These are phyloP conservation scores for Pseudogymnoascus destructans DNA, from an alignment of 2,329 filamentous ascomycete genomes.

Conservation along the genomic window DNA sequence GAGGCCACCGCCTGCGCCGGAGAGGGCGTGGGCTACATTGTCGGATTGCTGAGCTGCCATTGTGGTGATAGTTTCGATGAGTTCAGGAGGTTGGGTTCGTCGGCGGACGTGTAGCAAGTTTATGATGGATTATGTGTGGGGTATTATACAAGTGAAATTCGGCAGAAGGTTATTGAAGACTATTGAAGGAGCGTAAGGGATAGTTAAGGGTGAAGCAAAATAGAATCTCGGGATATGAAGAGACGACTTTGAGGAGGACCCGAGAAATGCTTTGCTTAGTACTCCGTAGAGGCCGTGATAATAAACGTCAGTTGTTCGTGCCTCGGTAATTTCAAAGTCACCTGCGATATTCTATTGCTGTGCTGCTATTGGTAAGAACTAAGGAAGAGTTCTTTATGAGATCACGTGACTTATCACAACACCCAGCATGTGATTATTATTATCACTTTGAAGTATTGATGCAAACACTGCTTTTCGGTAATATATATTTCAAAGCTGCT, in stretches of 20 bases:
- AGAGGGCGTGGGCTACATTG: slow-evolving; percentile 91
- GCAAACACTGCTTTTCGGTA: neutral
- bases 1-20: slow-evolving; percentile 84
- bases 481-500: neutral
- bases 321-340: slow-evolving; percentile 5
- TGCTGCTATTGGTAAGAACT: neutral
- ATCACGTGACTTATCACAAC: too few relatives aligned
- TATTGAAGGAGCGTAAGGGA: neutral
- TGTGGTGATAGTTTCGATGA: neutral
- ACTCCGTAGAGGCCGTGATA: neutral
- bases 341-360: neutral
- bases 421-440: slow-evolving; percentile 1
- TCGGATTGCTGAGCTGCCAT: slow-evolving; percentile 54
- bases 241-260: neutral
- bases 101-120: neutral
- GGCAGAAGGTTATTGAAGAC: neutral
- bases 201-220: neutral
- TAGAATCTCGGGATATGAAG: slow-evolving; percentile 3
- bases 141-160: neutral
- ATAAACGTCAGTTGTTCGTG: slow-evolving; percentile 7
- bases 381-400: too few relatives aligned
- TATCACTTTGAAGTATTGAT: neutral
- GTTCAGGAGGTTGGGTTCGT: neutral
- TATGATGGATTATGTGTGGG: neutral
- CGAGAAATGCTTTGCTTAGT: neutral